These are phyloP conservation scores for Colletotrichum camelliae DNA, from an alignment of 2,329 filamentous ascomycete genomes.

Conservation along the genomic window DNA sequence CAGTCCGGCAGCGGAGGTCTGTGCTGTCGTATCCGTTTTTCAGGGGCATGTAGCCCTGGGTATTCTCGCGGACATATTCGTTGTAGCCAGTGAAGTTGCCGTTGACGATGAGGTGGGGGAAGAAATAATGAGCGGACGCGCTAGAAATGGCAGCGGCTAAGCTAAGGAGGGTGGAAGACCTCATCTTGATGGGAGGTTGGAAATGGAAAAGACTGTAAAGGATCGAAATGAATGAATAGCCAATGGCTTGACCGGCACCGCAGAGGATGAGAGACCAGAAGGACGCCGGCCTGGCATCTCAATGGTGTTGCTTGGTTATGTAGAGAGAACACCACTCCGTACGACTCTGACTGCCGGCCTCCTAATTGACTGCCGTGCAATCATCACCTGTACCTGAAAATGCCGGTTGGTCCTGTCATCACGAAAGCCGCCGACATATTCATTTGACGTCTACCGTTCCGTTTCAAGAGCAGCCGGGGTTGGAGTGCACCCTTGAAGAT, in stretches of 20 bases:
- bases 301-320: neutral
- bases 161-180: neutral
- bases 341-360: neutral
- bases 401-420: neutral
- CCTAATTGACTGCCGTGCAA: neutral
- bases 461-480: neutral
- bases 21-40: neutral
- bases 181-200: neutral
- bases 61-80: neutral
- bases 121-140: slow-evolving; percentile 3
- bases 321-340: neutral
- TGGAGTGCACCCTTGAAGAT: neutral
- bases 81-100: neutral
- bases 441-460: neutral
- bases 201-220: neutral
- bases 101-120: neutral
- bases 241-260: neutral
- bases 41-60: neutral
- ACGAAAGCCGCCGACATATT: neutral
- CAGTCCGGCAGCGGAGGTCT: neutral
- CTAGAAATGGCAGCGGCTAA: neutral
- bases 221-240: neutral
- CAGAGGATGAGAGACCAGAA: neutral
- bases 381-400: neutral
- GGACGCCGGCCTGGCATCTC: neutral